phyloP scores from a whole-genome alignment of 495 filamentous ascomycete species.

The Stereocaulon alpinum region DNA sequence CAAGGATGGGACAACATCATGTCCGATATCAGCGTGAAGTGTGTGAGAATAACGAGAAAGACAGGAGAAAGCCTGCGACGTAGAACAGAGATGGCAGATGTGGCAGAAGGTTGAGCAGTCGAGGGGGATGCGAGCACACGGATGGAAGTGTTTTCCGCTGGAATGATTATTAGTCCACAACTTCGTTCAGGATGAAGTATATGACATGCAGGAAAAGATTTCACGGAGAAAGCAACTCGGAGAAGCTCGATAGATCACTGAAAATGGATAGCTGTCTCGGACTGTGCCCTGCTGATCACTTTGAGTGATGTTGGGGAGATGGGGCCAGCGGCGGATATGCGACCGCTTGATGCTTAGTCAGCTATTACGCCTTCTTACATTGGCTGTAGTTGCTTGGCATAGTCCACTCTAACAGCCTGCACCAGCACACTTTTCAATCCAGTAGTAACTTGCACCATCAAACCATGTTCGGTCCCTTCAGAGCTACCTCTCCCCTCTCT shows the following conservation, averaged over 20 bases:
- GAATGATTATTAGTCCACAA: no score
- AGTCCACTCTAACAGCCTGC: neutral
- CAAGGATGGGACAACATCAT: neutral
- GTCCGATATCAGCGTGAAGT: neutral
- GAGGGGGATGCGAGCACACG: neutral
- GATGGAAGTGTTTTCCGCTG: neutral
- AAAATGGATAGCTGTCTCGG: no score
- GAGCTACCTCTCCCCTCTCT: constrained; percentile 60
- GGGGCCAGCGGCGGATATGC: no score
- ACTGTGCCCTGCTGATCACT: no score
- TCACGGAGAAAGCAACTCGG: no score
- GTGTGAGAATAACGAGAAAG: no score
- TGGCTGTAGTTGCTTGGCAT: no score
- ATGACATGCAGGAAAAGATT: no score
- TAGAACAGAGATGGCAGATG: neutral
- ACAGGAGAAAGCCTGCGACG: neutral
- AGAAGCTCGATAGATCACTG: no score
- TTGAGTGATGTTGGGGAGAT: no score
- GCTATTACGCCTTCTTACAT: no score
- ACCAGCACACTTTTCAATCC: neutral
- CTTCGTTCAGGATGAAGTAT: neutral
- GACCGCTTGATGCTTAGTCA: no score
- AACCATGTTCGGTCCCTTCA: constrained; percentile 72
- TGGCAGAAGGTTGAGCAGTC: neutral
- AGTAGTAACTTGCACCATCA: neutral